These are phyloP conservation scores for Sutorius eximius DNA, from an alignment of 1,284 basidiomycete genomes.

Conservation along the genomic window DNA sequence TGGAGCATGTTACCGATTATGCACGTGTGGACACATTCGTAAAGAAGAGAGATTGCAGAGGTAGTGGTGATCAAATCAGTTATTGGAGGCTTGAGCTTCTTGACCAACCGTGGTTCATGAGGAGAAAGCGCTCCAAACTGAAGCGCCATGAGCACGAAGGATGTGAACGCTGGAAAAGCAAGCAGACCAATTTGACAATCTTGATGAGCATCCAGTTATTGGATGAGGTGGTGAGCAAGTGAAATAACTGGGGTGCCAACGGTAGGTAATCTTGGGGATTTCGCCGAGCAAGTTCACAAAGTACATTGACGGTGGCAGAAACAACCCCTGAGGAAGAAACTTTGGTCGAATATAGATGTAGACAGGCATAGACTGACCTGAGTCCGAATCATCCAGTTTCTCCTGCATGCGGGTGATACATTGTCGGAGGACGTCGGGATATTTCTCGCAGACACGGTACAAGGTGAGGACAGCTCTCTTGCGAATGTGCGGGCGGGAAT, in stretches of 20 bases:
- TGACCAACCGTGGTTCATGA: conserved; percentile 89
- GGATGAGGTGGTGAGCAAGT: conserved; percentile 88
- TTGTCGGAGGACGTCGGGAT: conserved; percentile 72
- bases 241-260: conserved; percentile 91
- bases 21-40: conserved; percentile 98
- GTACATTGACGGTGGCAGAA: conserved; percentile 88
- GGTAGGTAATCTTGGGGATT: conserved; percentile 79
- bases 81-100: conserved; percentile 91
- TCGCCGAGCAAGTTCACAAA: conserved; percentile 88
- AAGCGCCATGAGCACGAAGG: conserved; percentile 10
- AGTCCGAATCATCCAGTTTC: conserved; percentile 83
- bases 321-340: conserved; percentile 69
- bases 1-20: conserved; percentile 97
- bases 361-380: conserved; percentile 45
- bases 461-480: conserved; percentile 87
- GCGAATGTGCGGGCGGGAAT: conserved; percentile 84
- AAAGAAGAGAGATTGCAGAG: conserved; percentile 91
- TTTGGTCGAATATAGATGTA: not conserved
- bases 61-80: conserved; percentile 95
- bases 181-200: conserved; percentile 87
- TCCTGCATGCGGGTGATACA: conserved; percentile 78
- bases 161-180: not conserved
- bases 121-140: conserved; percentile 92
- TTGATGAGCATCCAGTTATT: conserved; percentile 99
- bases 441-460: conserved; percentile 75